Base-by-base conservation (phyloP, 257 asterid genomes). In the Cynanchum wilfordii region DNA sequence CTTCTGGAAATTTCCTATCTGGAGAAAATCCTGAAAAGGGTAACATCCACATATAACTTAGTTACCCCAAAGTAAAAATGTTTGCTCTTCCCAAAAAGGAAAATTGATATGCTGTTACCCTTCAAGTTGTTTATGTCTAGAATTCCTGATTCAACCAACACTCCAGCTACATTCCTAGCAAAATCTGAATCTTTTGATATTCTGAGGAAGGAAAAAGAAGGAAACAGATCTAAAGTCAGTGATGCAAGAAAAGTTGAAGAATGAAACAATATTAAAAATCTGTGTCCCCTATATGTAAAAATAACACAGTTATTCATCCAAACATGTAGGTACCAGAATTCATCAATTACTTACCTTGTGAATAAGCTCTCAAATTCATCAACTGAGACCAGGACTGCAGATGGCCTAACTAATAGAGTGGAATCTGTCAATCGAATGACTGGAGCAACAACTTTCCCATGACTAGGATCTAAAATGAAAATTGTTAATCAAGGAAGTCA, bases 1-100 rank as follows among this genome's bases (percentile, higher is more conserved):
- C 91, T 83, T 81, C 93, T 0, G 99, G 99, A 83, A 91, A 94
- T 85, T 89, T 92, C 68, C 76, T 85, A 83, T 94, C 99, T 71
- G 98, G 99, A 74, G 99, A 94, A 80, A 81, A 86, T 78, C 95
- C 99, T 94, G 89, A 75, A 81, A 79, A 80, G 60, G 63, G 67
- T 66, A 76, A 73, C 73, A 80, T 38, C 38, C 10, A 72, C 56
- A 19, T 67, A 17, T 25, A 72, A 64, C 27, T 38, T 30, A 60
- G 58, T 57, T 64, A 55, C 75, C 44, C 47, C 69, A 10, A 19
- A 66, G 50, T 66, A n/a, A 70, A 10, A 11, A 22, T 1, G 13
- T 25, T 64, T 27, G 52, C 3, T 15, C 30, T 45, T 40, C 38
- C 38, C 38, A 33, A 76, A 76, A 60, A 60, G 68, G 45, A 79